phyloP scores from a whole-genome alignment of 78 protist species.

The Diacronema lutheri region DNA sequence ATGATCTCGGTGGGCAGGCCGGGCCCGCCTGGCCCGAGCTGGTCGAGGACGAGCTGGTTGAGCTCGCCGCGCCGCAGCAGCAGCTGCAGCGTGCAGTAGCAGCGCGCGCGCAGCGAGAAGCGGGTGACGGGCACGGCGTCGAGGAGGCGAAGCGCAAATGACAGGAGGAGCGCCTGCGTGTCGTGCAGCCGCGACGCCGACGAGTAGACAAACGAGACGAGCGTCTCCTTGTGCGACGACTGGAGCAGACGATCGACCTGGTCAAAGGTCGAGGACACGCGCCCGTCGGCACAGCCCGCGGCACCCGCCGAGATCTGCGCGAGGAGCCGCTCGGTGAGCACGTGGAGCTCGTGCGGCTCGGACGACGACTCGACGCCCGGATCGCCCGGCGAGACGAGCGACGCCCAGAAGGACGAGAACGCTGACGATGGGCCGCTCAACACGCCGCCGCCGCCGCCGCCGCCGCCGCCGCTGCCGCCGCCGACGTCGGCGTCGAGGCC shows the following conservation, averaged over 20 bases:
- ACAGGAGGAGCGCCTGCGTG: not conserved
- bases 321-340: too few relatives aligned
- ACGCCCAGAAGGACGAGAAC: not conserved
- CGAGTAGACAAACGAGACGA: not conserved
- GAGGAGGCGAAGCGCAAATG: not conserved
- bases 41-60: not conserved
- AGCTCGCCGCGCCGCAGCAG: not conserved
- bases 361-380: not conserved
- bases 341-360: not conserved
- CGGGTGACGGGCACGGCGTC: too few relatives aligned
- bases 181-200: not conserved
- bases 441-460: not conserved
- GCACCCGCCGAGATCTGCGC: too few relatives aligned
- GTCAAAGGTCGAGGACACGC: too few relatives aligned
- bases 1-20: not conserved
- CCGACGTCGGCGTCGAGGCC: not conserved
- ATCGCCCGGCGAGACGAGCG: not conserved
- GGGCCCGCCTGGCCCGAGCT: not conserved
- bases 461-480: not conserved
- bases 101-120: not conserved
- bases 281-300: too few relatives aligned
- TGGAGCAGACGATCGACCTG: not conserved
- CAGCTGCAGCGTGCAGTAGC: not conserved
- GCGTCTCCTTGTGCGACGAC: not conserved
- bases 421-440: not conserved